Percentiles rank a stretch among this genome's conserved stretches.
Conservation (phyloP, 2,329 filamentous ascomycete genomes). For the Lojkania enalia region DNA sequence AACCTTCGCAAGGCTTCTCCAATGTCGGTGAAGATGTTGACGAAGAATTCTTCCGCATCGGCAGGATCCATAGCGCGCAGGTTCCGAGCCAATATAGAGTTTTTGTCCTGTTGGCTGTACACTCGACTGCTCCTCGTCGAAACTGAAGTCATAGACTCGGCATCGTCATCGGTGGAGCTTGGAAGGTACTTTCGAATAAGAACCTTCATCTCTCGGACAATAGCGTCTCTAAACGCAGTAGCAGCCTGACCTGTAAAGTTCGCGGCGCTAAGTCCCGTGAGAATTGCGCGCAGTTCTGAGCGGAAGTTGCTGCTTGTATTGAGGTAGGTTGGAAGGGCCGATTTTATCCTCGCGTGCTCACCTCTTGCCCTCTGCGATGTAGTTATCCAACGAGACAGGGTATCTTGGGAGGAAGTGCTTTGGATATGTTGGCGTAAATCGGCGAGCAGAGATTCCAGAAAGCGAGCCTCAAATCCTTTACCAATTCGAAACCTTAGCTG, state of each 20-base stretch:
- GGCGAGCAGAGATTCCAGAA: slow-evolving; percentile 74
- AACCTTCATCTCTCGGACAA: slow-evolving; percentile 82
- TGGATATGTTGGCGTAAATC: slow-evolving; percentile 83
- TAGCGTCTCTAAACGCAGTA: slow-evolving; percentile 79
- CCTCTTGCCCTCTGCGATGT: slow-evolving; percentile 74
- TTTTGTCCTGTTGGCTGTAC: slow-evolving; percentile 80
- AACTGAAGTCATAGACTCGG: slow-evolving; percentile 82
- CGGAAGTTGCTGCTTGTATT: slow-evolving; percentile 72
- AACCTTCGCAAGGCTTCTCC: slow-evolving; percentile 84
- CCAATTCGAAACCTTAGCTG: slow-evolving; percentile 80
- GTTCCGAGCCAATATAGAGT: slow-evolving; percentile 83
- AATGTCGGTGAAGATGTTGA: slow-evolving; percentile 82
- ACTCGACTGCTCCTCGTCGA: slow-evolving; percentile 74
- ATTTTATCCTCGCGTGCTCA: slow-evolving; percentile 66
- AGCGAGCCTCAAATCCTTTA: slow-evolving; percentile 80
- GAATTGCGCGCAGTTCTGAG: slow-evolving; percentile 67
- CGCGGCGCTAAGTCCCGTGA: slow-evolving; percentile 80
- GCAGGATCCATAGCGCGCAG: slow-evolving; percentile 79
- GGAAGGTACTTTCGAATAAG: slow-evolving; percentile 84
- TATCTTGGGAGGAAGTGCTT: slow-evolving; percentile 69
- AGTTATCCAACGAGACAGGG: slow-evolving; percentile 81
- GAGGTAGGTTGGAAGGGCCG: slow-evolving; percentile 77
- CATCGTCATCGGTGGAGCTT: slow-evolving; percentile 92
- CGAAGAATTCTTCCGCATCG: slow-evolving; percentile 81
- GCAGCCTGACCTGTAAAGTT: slow-evolving; percentile 80